Evolutionary conservation across 805 yeast genomes (phyloP), one percentile per base, ranked within the genome.

Genomic region (Candida wancherniae): DNA sequence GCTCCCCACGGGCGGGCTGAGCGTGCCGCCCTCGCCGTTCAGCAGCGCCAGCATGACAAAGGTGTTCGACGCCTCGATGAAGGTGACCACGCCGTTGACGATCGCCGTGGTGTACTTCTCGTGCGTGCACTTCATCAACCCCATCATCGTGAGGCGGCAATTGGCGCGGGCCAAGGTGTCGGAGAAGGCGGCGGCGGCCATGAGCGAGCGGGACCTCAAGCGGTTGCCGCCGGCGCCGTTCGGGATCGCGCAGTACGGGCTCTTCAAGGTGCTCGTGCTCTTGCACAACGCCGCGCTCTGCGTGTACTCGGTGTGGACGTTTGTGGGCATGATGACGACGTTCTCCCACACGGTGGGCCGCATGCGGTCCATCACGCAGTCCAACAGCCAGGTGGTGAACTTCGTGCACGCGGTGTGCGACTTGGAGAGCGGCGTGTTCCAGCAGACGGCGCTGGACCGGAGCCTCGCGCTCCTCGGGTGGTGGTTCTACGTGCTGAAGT

Each of bases 221-320:
- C 51, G 55, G 36, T 52, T 75, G 31, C 70, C 73, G 5, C 59
- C 79, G 4, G 79, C 74, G 13, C 85, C 87, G 2, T 63, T 60
- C 34, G 33, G 50, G 7, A 53, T 80, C 28, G 62, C 83, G 9
- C 61, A 56, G 18, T 57, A 69, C 11, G 31, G 38, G 3, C 22
- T 53, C 9, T 80, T 80, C 66, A 73, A 71, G 50, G 27, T 56
- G 19, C 66, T 78, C 30, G 84, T 80, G 16, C 51, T 79, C 10
- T 42, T 74, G 23, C 87, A 80, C 57, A 80, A 80, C 50, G 42
- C 76, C 14, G 67, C 71, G 25, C 67, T 80, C 21, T 79, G 85
- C 50, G 58, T 60, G n/a, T 80, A 78, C 56, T 78, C 84, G 3
- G 68, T 70, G 18, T 79, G 84, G 84, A 78, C 86, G 6, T 78